These are phyloP conservation scores for Datura wrightii DNA, from an alignment of 257 asterid species.

Conservation along the genomic window DNA sequence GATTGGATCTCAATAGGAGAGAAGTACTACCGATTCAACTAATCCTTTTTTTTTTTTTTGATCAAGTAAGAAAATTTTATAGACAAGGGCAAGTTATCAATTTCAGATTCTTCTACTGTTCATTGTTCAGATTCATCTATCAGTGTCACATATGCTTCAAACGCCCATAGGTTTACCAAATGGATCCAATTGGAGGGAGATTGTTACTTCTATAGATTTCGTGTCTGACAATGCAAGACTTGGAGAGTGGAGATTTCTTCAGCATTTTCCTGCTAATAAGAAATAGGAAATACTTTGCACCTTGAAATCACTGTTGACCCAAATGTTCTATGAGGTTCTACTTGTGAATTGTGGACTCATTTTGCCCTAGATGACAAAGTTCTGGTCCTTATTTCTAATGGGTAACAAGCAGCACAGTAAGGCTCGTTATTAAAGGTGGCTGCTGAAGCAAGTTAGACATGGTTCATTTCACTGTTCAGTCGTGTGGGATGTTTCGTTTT, in stretches of 20 bases:
- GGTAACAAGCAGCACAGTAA: not conserved
- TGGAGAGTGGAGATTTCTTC: not conserved
- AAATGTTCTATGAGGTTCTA: not conserved
- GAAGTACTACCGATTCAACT: not conserved
- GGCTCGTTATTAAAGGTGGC: not conserved
- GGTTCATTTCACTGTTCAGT: conserved; percentile 10
- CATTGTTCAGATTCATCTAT: not conserved
- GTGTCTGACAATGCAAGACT: not conserved
- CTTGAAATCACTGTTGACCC: conserved; percentile 1
- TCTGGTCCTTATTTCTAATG: not conserved
- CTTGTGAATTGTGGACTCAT: conserved; percentile 6
- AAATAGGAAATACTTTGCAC: not conserved
- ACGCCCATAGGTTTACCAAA: not conserved
- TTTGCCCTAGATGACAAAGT: not conserved
- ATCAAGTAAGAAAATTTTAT: not conserved
- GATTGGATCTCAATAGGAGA: not conserved
- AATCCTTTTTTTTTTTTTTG: not conserved
- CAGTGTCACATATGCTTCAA: conserved; percentile 2
- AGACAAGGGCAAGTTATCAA: not conserved
- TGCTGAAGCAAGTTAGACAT: not conserved
- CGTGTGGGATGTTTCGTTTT: not conserved
- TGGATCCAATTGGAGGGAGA: not conserved
- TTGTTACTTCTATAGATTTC: not conserved
- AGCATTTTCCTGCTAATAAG: not conserved
- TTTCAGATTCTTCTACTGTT: not conserved